These are phyloP conservation scores for Jackrogersella multiformis DNA, from an alignment of 495 filamentous ascomycete species.

Conservation along the genomic window DNA sequence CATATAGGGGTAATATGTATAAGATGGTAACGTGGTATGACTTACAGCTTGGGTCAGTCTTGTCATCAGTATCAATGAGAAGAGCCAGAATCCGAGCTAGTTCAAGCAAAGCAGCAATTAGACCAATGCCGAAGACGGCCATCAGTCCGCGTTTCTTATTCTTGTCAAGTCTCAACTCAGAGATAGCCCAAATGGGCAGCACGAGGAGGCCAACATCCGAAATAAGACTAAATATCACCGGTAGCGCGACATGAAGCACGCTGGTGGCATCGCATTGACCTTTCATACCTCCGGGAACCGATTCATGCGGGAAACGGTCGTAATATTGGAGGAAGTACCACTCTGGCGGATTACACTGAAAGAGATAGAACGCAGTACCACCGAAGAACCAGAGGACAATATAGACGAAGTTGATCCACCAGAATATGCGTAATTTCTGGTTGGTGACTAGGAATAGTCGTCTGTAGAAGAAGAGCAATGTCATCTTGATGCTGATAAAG, in stretches of 20 bases:
- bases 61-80: conserved; percentile 43
- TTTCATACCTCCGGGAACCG: conserved; percentile 22
- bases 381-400: conserved; percentile 47
- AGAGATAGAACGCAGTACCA: conserved; percentile 44
- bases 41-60: conserved; percentile 47
- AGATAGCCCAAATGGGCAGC: conserved; percentile 46
- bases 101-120: conserved; percentile 40
- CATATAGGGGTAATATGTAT: not conserved
- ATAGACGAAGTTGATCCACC: conserved; percentile 48
- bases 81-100: conserved; percentile 36
- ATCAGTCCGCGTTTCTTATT: conserved; percentile 46
- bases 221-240: conserved; percentile 34
- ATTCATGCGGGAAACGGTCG: conserved; percentile 20
- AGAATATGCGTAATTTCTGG: conserved; percentile 42
- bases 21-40: not conserved
- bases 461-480: conserved; percentile 47
- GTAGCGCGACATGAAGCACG: conserved; percentile 40
- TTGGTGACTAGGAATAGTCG: conserved; percentile 44
- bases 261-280: conserved; percentile 46
- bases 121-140: conserved; percentile 46
- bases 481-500: conserved; percentile 45
- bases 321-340: conserved; percentile 47
- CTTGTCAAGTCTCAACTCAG: conserved; percentile 37
- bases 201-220: conserved; percentile 36
- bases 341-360: conserved; percentile 45